Conservation (phyloP, 1,284 basidiomycete genomes). For the Entoloma clypeatum region DNA sequence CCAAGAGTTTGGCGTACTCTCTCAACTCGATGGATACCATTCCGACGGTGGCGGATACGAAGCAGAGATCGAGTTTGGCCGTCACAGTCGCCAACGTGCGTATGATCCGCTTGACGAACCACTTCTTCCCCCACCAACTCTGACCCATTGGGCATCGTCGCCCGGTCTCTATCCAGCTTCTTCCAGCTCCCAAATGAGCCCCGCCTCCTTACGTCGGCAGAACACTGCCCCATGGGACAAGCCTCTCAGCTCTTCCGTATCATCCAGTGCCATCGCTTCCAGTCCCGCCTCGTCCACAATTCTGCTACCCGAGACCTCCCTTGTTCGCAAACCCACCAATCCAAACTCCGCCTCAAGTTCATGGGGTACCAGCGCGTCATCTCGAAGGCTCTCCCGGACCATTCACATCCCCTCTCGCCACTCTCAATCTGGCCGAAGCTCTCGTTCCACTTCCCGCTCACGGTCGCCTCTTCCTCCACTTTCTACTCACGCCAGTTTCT, state of each 20-base stretch:
- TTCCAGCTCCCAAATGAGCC: conserved; percentile 53
- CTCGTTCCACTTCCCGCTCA: conserved; percentile 94
- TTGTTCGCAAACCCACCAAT: conserved; percentile 59
- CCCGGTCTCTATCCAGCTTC: conserved; percentile 59
- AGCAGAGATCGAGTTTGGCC: conserved; percentile 61
- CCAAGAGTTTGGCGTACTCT: conserved; percentile 49
- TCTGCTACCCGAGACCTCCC: conserved; percentile 55
- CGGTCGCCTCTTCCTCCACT: conserved; percentile 88
- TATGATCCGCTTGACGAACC: conserved; percentile 47
- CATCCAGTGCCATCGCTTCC: conserved; percentile 48
- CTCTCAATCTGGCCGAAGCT: conserved; percentile 74
- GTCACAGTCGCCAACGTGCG: conserved; percentile 74
- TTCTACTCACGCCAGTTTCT: conserved; percentile 58
- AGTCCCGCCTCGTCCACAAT: conserved; percentile 55
- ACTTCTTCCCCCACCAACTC: conserved; percentile 34
- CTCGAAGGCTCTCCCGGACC: conserved; percentile 74
- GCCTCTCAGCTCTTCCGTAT: conserved; percentile 46
- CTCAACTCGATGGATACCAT: conserved; percentile 65
- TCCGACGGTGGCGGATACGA: conserved; percentile 81
- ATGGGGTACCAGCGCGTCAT: conserved; percentile 55
- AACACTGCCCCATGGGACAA: conserved; percentile 63
- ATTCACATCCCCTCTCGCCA: conserved; percentile 72
- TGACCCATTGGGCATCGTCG: conserved; percentile 53
- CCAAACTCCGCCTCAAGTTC: conserved; percentile 43
- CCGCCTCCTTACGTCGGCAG: conserved; percentile 64